phyloP scores from a whole-genome alignment of 257 asterid genomes.

The Solanum verrucosum region DNA sequence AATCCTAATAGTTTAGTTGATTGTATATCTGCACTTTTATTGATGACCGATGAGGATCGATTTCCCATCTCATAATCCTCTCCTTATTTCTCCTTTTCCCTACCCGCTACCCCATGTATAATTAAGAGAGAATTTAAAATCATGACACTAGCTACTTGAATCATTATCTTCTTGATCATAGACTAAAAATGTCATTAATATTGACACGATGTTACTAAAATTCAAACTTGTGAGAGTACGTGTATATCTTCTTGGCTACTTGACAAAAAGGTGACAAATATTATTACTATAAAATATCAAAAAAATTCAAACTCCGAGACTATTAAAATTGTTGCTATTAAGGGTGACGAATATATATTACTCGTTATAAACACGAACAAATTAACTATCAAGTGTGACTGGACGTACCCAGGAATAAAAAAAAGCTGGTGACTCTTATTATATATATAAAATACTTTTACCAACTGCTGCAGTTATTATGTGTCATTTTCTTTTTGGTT shows the following conservation, averaged over 20 bases:
- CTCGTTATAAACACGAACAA: not conserved
- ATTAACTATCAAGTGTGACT: not conserved
- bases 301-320: not conserved
- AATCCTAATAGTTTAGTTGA: not conserved
- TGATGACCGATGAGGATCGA: rapidly evolving
- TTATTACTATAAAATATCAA: not conserved
- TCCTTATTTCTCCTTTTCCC: not conserved
- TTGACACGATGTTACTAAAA: not conserved
- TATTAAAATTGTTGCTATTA: not conserved
- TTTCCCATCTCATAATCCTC: not conserved
- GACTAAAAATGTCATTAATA: not conserved
- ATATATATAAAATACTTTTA: not conserved
- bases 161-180: not conserved
- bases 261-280: not conserved
- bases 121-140: not conserved
- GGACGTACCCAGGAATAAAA: not conserved
- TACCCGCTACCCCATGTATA: not conserved
- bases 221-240: not conserved
- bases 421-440: too few relatives aligned
- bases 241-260: not conserved
- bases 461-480: not conserved
- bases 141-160: not conserved
- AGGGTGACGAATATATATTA: not conserved
- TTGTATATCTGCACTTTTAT: not conserved
- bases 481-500: not conserved